phyloP scores from a whole-genome alignment of 2,329 filamentous ascomycete genomes.

The Thielaviopsis ethacetica region DNA sequence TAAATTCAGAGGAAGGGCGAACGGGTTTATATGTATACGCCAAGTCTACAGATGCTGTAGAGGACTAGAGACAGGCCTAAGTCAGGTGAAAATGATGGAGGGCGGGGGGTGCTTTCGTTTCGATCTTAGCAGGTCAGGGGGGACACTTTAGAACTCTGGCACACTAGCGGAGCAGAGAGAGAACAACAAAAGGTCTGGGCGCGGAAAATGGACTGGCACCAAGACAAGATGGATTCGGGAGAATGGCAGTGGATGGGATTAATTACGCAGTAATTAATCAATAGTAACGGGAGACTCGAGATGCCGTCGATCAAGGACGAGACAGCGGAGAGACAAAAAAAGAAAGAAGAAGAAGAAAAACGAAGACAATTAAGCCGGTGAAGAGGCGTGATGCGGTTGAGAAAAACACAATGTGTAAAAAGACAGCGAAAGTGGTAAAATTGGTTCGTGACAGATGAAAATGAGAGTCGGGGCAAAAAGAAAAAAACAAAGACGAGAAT shows the following conservation, averaged over 20 bases:
- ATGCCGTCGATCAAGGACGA: no score
- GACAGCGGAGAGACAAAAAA: no score
- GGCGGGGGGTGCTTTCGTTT: neutral
- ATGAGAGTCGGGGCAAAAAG: neutral
- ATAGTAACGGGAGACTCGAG: no score
- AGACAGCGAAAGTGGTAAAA: neutral
- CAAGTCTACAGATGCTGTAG: neutral
- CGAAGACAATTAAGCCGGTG: neutral
- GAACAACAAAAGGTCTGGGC: neutral
- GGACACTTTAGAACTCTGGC: neutral
- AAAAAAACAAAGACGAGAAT: neutral
- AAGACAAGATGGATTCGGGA: neutral
- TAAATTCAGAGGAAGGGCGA: neutral
- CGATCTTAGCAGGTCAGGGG: neutral
- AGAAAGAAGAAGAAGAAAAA: neutral
- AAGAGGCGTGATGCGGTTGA: neutral
- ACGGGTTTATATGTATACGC: neutral
- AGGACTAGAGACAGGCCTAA: neutral
- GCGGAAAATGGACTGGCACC: neutral
- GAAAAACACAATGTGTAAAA: neutral
- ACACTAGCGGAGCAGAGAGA: neutral
- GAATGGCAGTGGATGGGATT: neutral
- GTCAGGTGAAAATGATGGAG: neutral
- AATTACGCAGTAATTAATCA: neutral
- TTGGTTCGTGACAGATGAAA: neutral